These are phyloP conservation scores for Colletotrichum abscissum DNA, from an alignment of 2,329 filamentous ascomycete species.

Conservation along the genomic window DNA sequence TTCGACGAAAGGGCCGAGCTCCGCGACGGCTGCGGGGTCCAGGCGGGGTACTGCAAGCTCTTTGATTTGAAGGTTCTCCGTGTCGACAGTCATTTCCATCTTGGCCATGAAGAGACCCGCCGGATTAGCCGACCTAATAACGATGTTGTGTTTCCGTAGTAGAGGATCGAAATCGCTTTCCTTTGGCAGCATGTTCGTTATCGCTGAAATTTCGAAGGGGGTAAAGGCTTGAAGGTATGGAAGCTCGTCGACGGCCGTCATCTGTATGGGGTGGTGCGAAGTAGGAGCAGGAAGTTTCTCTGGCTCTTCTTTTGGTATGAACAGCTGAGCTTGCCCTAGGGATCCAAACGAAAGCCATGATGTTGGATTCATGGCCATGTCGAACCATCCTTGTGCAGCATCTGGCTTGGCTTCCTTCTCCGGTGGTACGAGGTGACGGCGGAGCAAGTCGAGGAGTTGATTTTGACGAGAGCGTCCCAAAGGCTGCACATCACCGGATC, in stretches of 20 bases:
- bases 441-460: slow-evolving; percentile 53
- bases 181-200: slow-evolving; percentile 57
- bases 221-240: slow-evolving; percentile 79
- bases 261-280: slow-evolving; percentile 73
- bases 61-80: slow-evolving; percentile 61
- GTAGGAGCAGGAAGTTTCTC: slow-evolving; percentile 54
- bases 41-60: slow-evolving; percentile 65
- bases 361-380: slow-evolving; percentile 62
- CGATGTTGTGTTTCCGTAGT: slow-evolving; percentile 68
- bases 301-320: slow-evolving; percentile 39
- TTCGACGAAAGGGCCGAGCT: slow-evolving; percentile 66
- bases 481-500: slow-evolving; percentile 41
- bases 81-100: slow-evolving; percentile 69
- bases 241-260: slow-evolving; percentile 73
- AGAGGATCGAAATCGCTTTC: slow-evolving; percentile 44
- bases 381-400: slow-evolving; percentile 55
- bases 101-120: slow-evolving; percentile 68
- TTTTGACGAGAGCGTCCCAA: slow-evolving; percentile 48
- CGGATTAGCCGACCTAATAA: slow-evolving; percentile 56
- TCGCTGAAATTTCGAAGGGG: slow-evolving; percentile 71
- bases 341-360: slow-evolving; percentile 63
- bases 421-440: slow-evolving; percentile 53
- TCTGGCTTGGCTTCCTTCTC: slow-evolving; percentile 44
- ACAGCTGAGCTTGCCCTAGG: slow-evolving; percentile 41
- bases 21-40: slow-evolving; percentile 67